Base-by-base conservation (phyloP, 345 rosid species). In the Eucalyptus grandis region DNA sequence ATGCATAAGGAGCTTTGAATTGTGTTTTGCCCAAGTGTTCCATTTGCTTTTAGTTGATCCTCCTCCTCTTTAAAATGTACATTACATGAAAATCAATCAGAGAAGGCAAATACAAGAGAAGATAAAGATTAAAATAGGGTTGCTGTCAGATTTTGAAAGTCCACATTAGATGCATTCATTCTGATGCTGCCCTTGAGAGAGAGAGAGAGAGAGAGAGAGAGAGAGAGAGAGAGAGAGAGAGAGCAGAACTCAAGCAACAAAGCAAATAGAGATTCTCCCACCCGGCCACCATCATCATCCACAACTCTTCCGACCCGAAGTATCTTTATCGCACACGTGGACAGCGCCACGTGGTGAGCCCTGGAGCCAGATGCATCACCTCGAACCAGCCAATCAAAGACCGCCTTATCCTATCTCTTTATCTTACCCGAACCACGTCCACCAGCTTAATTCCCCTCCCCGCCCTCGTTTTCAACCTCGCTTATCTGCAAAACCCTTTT, bases 401-500 rank as follows among this genome's bases (percentile, higher is more conserved):
- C 34, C 44, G 53, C 94, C 98, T 96, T 95, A 96, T 95, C 98
- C 95, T 91, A 95, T 95, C 93, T 31, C 92, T 95, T 95, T 94
- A 95, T 95, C 98, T 90, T 90, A 50, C 95, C 90, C 89, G 4
- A 92, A 37, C 91, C 93, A 31, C 87, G 53, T 88, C 94, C 95
- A 92, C 90, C 92, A 86, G 89, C 65, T 50, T n/a, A 46, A 86
- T 89, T 51, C 8, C 27, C 88, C 89, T 27, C 22, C 56, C 88
- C 54, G 7, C 43, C 87, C 89, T 53, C 30, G n/a, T 43, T 34
- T 50, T 27, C 49, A 37, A 60, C 22, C 88, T 49, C 90, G 14
- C 65, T 44, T 24, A 8, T 22, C 50, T 72, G 85, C 67, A 44
- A 47, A 77, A 22, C 49, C 49, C 44, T 44, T 82, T 65, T 30